Conservation (phyloP, 2,329 filamentous ascomycete genomes). For the Endoconidiophora polonica region DNA sequence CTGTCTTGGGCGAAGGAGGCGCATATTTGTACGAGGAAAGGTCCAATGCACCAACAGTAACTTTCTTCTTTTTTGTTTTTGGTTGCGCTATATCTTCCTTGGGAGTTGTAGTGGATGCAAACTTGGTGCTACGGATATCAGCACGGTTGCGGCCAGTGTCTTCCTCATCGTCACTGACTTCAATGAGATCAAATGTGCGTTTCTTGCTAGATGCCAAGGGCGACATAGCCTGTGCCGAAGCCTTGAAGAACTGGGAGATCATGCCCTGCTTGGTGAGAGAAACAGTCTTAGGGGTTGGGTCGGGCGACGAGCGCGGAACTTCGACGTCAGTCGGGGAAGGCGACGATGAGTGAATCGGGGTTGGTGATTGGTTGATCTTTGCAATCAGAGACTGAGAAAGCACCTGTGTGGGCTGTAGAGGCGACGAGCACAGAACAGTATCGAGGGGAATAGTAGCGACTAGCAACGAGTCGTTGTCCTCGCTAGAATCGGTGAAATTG, state of each 20-base stretch:
- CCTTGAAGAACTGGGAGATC: slow-evolving; percentile 18
- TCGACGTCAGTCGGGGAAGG: slow-evolving; percentile 37
- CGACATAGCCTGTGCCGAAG: slow-evolving; percentile 1
- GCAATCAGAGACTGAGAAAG: slow-evolving; percentile 16
- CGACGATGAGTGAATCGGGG: slow-evolving; percentile 25
- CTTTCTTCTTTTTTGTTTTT: slow-evolving; percentile 3
- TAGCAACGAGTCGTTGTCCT: slow-evolving; percentile 18
- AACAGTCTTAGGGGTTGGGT: not conserved
- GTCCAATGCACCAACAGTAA: slow-evolving; percentile 5
- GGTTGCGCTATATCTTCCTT: not conserved
- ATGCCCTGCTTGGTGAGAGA: slow-evolving; percentile 21
- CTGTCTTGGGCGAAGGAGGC: slow-evolving; percentile 9
- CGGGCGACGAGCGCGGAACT: slow-evolving; percentile 79
- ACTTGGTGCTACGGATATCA: slow-evolving; percentile 45
- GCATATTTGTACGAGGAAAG: slow-evolving; percentile 10
- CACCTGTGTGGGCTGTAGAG: slow-evolving; percentile 31
- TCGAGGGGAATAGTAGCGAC: slow-evolving; percentile 16
- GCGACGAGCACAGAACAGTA: slow-evolving; percentile 30
- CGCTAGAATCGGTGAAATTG: not conserved
- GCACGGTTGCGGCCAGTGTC: slow-evolving; percentile 41
- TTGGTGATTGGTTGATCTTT: slow-evolving; percentile 6
- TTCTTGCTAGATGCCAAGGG: slow-evolving; percentile 5
- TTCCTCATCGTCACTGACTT: slow-evolving; percentile 33
- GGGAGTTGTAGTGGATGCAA: slow-evolving; percentile 17
- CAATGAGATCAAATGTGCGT: slow-evolving; percentile 13